These are phyloP conservation scores for Pestalotiopsis sp. DNA, from an alignment of 2,329 filamentous ascomycete genomes.

Conservation along the genomic window DNA sequence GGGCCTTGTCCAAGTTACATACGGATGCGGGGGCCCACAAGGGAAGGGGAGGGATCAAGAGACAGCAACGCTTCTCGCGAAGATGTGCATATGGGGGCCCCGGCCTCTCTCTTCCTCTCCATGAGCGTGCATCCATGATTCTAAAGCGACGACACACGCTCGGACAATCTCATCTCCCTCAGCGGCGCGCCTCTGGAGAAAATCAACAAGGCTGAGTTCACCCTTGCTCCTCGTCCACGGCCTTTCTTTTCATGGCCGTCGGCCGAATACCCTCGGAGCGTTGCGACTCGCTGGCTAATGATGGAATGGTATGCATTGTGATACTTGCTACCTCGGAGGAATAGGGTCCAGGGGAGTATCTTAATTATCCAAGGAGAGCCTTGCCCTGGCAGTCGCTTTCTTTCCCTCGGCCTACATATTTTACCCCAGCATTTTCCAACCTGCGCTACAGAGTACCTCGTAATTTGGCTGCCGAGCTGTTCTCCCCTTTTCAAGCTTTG, in stretches of 20 bases:
- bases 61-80: background rate
- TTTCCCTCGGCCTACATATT: background rate
- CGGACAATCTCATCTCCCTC: conserved; percentile 1
- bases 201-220: background rate
- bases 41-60: background rate
- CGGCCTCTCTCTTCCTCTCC: background rate
- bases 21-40: background rate
- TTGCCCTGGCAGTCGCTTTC: background rate
- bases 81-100: background rate
- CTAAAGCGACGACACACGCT: conserved; percentile 2
- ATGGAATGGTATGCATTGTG: background rate
- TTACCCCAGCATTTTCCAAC: background rate
- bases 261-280: background rate
- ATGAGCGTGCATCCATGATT: background rate
- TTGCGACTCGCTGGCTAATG: background rate
- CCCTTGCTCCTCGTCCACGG: background rate
- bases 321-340: background rate
- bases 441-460: background rate
- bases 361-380: background rate
- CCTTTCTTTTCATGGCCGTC: background rate
- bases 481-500: background rate
- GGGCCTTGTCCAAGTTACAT: background rate
- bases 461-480: background rate
- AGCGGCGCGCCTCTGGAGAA: background rate
- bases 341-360: background rate